Conservation (phyloP, 306 rosid genomes). For the Medicago lupulina region DNA sequence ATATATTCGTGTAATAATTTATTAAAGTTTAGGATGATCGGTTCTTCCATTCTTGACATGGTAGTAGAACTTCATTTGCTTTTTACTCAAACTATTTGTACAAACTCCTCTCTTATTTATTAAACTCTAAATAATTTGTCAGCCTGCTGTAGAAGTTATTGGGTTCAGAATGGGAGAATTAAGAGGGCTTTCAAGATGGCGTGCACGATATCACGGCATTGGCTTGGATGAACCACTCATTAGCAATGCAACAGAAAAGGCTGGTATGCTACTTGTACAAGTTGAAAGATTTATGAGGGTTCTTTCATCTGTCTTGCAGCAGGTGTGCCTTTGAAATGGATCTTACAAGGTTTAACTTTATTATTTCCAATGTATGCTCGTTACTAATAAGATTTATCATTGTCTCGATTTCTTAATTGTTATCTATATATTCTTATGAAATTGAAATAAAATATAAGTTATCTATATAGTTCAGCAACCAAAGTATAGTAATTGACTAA, state of each 20-base stretch:
- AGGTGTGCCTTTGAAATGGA: conserved; percentile 64
- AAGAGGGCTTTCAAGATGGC: conserved; percentile 96
- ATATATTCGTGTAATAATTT: neutral
- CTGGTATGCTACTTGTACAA: conserved; percentile 95
- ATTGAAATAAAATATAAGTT: conserved; percentile 17
- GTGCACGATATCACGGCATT: conserved; percentile 73
- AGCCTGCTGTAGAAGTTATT: conserved; percentile 97
- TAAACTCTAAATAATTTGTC: conserved; percentile 45
- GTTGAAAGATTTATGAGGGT: conserved; percentile 90
- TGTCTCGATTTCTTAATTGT: neutral
- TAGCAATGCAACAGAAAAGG: conserved; percentile 78
- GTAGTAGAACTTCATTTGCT: conserved; percentile 21
- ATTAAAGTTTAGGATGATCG: conserved; percentile 7
- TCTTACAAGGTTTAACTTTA: conserved; percentile 31
- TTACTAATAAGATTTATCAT: conserved; percentile 25
- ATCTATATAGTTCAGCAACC: conserved; percentile 17
- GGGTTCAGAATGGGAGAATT: conserved; percentile 96
- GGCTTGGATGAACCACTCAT: conserved; percentile 90
- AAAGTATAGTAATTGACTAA: conserved; percentile 29
- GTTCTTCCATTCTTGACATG: conserved; percentile 26
- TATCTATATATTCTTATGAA: conserved; percentile 19
- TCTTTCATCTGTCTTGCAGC: conserved; percentile 92
- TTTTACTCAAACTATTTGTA: conserved; percentile 24
- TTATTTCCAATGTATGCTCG: conserved; percentile 27
- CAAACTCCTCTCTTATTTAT: conserved; percentile 24